These are phyloP conservation scores for Pseudoscleropodium purum DNA, from an alignment of 225 moss, liverwort and hornwort genomes.

Conservation along the genomic window DNA sequence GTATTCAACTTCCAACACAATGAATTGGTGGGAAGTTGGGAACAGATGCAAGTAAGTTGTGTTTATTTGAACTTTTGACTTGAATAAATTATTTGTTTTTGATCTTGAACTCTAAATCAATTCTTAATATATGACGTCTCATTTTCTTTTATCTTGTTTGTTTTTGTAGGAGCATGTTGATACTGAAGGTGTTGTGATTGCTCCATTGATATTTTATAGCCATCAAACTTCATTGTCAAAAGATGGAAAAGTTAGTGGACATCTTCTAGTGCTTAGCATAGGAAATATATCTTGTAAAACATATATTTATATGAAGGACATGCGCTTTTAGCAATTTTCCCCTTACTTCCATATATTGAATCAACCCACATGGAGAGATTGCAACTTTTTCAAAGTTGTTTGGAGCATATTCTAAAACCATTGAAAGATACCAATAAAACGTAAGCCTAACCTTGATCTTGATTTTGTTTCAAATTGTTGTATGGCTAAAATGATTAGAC, in stretches of 20 bases:
- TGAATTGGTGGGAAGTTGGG: neutral
- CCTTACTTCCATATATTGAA: too few species aligned
- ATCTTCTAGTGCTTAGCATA: neutral
- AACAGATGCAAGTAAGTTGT: neutral
- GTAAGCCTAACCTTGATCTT: too few species aligned
- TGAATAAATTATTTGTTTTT: neutral
- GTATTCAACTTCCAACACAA: neutral
- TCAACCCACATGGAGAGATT: too few species aligned
- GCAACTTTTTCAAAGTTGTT: too few species aligned
- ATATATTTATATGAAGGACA: too few species aligned
- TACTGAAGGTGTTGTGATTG: neutral
- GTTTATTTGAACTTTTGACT: neutral
- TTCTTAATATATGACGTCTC: neutral
- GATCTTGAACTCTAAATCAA: neutral
- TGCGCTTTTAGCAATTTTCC: too few species aligned
- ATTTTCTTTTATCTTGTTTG: neutral
- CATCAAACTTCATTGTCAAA: neutral
- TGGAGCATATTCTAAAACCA: too few species aligned
- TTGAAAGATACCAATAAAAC: too few species aligned
- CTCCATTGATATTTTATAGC: neutral
- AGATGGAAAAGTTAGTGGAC: neutral
- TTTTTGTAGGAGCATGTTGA: neutral
- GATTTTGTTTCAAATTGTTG: too few species aligned
- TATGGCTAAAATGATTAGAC: too few species aligned
- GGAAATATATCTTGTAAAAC: too few species aligned